Conservation (phyloP, 495 filamentous ascomycete genomes). For the Penicillium silybi region DNA sequence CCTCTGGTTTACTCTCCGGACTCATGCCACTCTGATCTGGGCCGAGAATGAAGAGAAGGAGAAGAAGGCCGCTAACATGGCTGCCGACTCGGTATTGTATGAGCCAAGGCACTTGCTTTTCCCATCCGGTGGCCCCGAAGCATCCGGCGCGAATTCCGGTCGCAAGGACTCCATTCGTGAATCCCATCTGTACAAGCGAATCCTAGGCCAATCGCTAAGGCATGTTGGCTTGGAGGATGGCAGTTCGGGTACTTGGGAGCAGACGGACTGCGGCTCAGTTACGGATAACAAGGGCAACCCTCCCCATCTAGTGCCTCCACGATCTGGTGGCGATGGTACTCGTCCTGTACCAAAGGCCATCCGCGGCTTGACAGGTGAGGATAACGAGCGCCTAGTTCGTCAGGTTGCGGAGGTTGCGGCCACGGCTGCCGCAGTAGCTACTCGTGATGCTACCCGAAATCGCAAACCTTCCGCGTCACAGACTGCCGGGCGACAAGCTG, state of each 20-base stretch:
- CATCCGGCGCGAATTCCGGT: conserved; percentile 21
- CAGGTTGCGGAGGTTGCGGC: conserved; percentile 90
- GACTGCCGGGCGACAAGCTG: conserved; percentile 24
- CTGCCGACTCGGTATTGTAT: conserved; percentile 38
- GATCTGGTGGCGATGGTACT: conserved; percentile 16
- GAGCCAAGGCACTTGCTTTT: conserved; percentile 36
- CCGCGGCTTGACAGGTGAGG: conserved; percentile 60
- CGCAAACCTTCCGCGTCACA: conserved; percentile 45
- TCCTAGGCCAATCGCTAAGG: conserved; percentile 81
- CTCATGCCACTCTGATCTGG: conserved; percentile 97
- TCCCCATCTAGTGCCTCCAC: conserved; percentile 68
- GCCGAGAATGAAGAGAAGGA: conserved; percentile 87
- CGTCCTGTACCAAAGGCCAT: conserved; percentile 41
- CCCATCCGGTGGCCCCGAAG: conserved; percentile 29
- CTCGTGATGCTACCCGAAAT: conserved; percentile 64
- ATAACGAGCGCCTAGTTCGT: conserved; percentile 74
- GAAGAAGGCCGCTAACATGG: conserved; percentile 29
- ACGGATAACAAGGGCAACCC: conserved; percentile 32
- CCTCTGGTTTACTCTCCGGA: conserved; percentile 92
- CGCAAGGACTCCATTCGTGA: conserved; percentile 61
- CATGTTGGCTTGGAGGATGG: conserved; percentile 64
- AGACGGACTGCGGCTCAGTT: conserved; percentile 17
- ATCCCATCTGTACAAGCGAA: conserved; percentile 86
- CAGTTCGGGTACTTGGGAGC: conserved; percentile 44
- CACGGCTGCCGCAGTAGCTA: conserved; percentile 82